These are phyloP conservation scores for Hypholoma sublateritium DNA, from an alignment of 768 basidiomycete species.

Conservation along the genomic window DNA sequence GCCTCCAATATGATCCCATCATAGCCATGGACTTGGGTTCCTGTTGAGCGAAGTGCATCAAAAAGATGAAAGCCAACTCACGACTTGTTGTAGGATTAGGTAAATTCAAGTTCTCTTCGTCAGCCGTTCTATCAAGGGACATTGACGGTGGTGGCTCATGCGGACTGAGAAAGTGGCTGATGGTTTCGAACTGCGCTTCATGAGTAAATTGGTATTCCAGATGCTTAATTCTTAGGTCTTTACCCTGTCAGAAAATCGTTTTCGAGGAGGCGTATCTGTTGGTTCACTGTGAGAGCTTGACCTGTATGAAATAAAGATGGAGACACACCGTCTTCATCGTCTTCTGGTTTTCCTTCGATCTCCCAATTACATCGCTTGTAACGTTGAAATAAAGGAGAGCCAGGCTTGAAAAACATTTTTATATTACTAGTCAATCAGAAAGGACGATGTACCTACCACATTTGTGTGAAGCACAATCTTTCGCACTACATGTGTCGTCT, in stretches of 20 bases:
- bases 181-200: constrained; percentile 63
- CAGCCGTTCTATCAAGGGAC: constrained; percentile 77
- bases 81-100: constrained; percentile 66
- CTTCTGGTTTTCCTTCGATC: constrained; percentile 76
- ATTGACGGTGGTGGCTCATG: constrained; percentile 77
- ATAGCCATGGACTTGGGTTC: constrained; percentile 63
- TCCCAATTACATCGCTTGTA: constrained; percentile 94
- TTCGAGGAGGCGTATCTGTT: constrained; percentile 72
- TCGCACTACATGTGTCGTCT: constrained; percentile 65
- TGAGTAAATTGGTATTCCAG: background rate
- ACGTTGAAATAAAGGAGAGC: constrained; percentile 84
- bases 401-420: constrained; percentile 56
- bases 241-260: constrained; percentile 71
- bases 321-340: constrained; percentile 73
- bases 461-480: constrained; percentile 91
- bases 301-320: background rate
- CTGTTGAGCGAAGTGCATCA: background rate
- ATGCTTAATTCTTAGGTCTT: constrained; percentile 12
- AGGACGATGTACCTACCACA: constrained; percentile 50
- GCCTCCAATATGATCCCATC: constrained; percentile 82
- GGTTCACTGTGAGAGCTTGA: constrained; percentile 2
- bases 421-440: background rate
- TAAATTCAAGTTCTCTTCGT: constrained; percentile 67
- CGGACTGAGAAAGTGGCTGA: constrained; percentile 75
- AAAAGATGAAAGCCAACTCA: constrained; percentile 35